These are phyloP conservation scores for Ambrosiella cleistominuta DNA, from an alignment of 2,329 filamentous ascomycete genomes.

Conservation along the genomic window DNA sequence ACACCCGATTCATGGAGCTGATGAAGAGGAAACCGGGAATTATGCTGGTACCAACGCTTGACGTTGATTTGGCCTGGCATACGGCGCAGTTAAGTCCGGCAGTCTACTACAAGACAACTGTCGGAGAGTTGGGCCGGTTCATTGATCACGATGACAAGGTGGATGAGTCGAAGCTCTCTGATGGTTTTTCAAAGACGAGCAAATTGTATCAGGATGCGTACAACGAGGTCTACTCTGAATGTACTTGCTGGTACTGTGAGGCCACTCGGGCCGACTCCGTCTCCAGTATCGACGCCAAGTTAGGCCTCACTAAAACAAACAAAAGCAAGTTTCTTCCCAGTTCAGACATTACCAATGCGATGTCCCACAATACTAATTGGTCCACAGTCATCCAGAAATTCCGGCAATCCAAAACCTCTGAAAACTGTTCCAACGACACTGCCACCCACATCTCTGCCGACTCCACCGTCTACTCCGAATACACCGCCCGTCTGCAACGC, in stretches of 20 bases:
- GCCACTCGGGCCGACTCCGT: conserved; percentile 22
- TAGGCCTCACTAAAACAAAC: conserved; percentile 29
- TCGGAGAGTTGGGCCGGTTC: conserved; percentile 33
- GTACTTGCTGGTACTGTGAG: conserved; percentile 76
- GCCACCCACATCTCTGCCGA: conserved; percentile 44
- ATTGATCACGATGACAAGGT: conserved; percentile 78
- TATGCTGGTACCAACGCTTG: conserved; percentile 51
- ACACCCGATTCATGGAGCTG: conserved; percentile 43
- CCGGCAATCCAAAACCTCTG: conserved; percentile 29
- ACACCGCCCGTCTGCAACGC: conserved; percentile 26
- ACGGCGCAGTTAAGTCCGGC: conserved; percentile 56
- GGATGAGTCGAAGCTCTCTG: conserved; percentile 44
- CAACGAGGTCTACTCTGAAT: conserved; percentile 53
- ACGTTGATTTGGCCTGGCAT: conserved; percentile 64
- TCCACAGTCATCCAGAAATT: conserved; percentile 22
- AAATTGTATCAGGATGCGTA: conserved; percentile 50
- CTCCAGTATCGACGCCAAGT: conserved; percentile 25
- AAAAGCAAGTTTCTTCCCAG: conserved; percentile 20
- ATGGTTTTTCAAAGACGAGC: conserved; percentile 55
- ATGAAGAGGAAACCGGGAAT: conserved; percentile 30
- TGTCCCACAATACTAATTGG: neutral
- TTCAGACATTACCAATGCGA: neutral
- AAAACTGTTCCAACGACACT: conserved; percentile 34
- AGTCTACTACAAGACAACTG: conserved; percentile 43
- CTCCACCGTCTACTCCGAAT: conserved; percentile 11